These are phyloP conservation scores for Hypoxylon trugodes DNA, from an alignment of 495 filamentous ascomycete genomes.

Conservation along the genomic window DNA sequence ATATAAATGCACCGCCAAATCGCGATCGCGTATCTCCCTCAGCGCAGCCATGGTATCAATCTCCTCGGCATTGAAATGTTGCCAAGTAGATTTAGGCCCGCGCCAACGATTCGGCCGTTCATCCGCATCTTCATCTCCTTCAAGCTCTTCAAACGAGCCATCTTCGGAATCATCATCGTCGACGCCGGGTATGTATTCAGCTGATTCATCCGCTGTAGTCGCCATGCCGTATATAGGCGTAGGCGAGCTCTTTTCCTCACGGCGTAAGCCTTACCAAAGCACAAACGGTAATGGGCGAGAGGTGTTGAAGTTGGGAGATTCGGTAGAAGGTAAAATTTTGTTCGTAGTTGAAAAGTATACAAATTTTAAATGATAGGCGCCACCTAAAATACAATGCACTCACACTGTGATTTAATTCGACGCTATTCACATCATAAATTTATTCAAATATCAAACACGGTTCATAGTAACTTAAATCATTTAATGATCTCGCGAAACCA, in stretches of 20 bases:
- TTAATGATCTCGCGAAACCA: constrained; percentile 14
- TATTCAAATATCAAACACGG: not conserved
- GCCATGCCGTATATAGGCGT: constrained; percentile 29
- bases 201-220: constrained; percentile 26
- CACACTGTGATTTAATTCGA: no score
- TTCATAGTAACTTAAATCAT: not conserved
- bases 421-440: constrained; percentile 4
- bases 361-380: constrained; percentile 1
- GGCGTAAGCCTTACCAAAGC: not conserved
- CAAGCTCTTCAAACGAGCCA: no score
- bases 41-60: constrained; percentile 65
- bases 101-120: constrained; percentile 59
- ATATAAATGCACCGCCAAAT: constrained; percentile 80
- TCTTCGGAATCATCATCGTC: constrained; percentile 29
- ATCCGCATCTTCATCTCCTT: constrained; percentile 48
- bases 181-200: constrained; percentile 29
- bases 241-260: no score
- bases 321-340: not conserved
- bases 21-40: constrained; percentile 61
- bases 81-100: constrained; percentile 69
- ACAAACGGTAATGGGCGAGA: not conserved
- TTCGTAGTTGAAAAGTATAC: constrained; percentile 9
- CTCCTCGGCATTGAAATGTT: constrained; percentile 64
- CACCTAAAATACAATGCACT: not conserved
- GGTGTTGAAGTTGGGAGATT: not conserved